phyloP scores from a whole-genome alignment of 345 rosid genomes.

The Brassica rapa region DNA sequence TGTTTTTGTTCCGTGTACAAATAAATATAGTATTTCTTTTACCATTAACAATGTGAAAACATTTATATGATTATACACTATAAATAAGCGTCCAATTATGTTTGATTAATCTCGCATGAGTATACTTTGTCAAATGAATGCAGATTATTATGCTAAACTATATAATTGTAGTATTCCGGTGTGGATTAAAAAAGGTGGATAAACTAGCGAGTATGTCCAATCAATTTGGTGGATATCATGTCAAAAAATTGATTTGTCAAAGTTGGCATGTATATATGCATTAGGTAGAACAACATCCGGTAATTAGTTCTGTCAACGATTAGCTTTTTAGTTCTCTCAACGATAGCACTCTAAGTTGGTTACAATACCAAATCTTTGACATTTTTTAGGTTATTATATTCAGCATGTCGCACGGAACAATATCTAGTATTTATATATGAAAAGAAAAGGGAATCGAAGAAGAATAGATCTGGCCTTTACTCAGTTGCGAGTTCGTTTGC shows the following conservation, averaged over 20 bases:
- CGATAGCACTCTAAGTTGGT: not conserved
- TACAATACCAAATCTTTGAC: not conserved
- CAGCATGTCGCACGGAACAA: not conserved
- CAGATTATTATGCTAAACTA: not conserved
- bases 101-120: not conserved
- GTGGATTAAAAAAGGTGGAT: not conserved
- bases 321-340: not conserved
- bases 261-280: not conserved
- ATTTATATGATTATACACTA: not conserved
- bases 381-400: not conserved
- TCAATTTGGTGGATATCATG: not conserved
- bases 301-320: not conserved
- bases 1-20: not conserved
- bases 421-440: not conserved
- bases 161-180: not conserved
- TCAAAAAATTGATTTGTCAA: not conserved
- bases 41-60: not conserved
- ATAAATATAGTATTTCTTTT: not conserved
- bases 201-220: not conserved
- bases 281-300: not conserved
- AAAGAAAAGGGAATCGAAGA: not conserved
- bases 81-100: not conserved
- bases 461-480: conserved; percentile 18
- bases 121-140: not conserved
- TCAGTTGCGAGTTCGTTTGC: conserved; percentile 19